Conservation (phyloP, 805 yeast species). For the Isabelozyma heimii region DNA sequence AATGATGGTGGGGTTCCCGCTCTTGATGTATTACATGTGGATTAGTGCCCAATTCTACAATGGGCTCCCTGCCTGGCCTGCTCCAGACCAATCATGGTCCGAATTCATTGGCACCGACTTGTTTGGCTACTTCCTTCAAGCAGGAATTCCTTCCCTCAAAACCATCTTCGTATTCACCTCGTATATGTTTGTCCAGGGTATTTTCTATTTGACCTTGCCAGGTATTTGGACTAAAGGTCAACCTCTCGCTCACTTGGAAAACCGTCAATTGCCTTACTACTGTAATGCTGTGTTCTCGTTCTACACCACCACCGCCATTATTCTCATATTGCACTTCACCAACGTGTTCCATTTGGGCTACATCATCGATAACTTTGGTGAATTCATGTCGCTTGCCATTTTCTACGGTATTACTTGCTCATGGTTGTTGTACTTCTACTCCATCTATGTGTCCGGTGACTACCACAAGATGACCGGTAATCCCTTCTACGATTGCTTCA, state of each 20-base stretch:
- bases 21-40: constrained; percentile 97
- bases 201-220: constrained; percentile 80
- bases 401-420: constrained; percentile 71
- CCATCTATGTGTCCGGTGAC: constrained; percentile 64
- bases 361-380: constrained; percentile 79
- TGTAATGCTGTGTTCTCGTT: constrained; percentile 91
- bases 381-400: constrained; percentile 91
- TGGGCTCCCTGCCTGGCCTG: constrained; percentile 73
- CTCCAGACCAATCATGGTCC: constrained; percentile 49
- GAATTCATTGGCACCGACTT: constrained; percentile 44
- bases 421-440: constrained; percentile 64
- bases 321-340: constrained; percentile 64
- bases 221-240: constrained; percentile 96
- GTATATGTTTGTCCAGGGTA: constrained; percentile 66
- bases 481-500: constrained; percentile 83
- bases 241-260: constrained; percentile 78
- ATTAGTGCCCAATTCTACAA: constrained; percentile 77
- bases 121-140: constrained; percentile 42
- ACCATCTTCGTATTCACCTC: constrained; percentile 72
- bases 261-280: constrained; percentile 81
- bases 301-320: constrained; percentile 62
- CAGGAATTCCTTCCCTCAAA: constrained; percentile 56
- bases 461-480: constrained; percentile 92
- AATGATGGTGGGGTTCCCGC: constrained; percentile 91
- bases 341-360: constrained; percentile 73